phyloP scores from a whole-genome alignment of 2,329 filamentous ascomycete genomes.

The Didymella lethalis region DNA sequence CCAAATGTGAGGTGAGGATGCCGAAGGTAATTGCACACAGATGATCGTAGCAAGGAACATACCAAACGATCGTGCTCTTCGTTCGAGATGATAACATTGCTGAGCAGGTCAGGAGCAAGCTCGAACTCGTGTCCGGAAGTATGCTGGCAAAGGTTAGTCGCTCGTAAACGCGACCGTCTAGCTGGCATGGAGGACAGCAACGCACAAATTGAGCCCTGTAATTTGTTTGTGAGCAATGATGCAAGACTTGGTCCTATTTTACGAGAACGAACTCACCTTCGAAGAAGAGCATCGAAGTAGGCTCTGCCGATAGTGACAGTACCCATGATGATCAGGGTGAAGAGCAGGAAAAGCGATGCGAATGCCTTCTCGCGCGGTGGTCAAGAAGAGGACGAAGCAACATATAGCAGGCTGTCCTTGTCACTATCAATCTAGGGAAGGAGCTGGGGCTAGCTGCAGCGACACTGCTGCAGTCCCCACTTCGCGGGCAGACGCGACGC shows the following conservation, averaged over 20 bases:
- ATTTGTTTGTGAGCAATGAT: constrained; percentile 33
- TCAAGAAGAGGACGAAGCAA: constrained; percentile 13
- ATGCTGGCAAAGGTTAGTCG: constrained; percentile 46
- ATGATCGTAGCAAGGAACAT: constrained; percentile 34
- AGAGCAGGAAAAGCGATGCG: constrained; percentile 18
- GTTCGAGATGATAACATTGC: constrained; percentile 64
- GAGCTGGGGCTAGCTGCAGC: constrained; percentile 28
- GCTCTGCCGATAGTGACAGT: constrained; percentile 66
- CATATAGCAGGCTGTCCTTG: constrained; percentile 10
- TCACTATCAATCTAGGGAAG: constrained; percentile 22
- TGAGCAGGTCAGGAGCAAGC: constrained; percentile 46
- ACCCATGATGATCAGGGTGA: constrained; percentile 43
- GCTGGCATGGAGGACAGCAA: constrained; percentile 19
- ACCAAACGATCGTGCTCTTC: constrained; percentile 69
- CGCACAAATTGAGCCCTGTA: constrained; percentile 60
- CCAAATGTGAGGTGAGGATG: neutral
- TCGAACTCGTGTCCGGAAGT: constrained; percentile 50
- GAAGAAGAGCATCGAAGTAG: constrained; percentile 68
- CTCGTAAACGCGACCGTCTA: neutral
- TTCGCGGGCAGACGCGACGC: constrained; percentile 10
- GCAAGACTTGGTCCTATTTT: too few relatives aligned
- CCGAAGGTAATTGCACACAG: neutral
- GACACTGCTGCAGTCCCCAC: constrained; percentile 8
- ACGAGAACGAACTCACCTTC: constrained; percentile 60
- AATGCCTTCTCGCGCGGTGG: constrained; percentile 16